phyloP scores from a whole-genome alignment of 2,329 filamentous ascomycete species.

The Colletotrichum caudatum region DNA sequence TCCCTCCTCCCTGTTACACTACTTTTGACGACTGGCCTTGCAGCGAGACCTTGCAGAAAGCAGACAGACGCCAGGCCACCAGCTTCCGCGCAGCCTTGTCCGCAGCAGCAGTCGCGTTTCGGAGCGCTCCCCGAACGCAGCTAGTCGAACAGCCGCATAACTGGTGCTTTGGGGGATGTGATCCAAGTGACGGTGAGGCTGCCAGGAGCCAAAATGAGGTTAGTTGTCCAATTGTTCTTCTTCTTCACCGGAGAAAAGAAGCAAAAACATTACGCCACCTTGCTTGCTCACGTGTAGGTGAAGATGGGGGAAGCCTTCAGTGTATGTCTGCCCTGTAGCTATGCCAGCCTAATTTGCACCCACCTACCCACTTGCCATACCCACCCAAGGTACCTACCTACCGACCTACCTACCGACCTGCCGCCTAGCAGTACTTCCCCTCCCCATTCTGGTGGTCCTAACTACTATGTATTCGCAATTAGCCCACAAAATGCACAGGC shows the following conservation, averaged over 20 bases:
- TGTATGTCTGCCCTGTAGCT: neutral
- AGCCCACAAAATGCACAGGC: neutral
- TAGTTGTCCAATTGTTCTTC: neutral
- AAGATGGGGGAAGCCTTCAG: neutral
- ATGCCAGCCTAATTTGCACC: neutral
- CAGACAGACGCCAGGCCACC: slow-evolving; percentile 25
- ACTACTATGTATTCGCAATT: neutral
- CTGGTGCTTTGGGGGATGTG: neutral
- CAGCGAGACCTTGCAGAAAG: neutral
- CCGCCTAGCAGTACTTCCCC: too few relatives aligned
- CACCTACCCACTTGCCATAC: too few relatives aligned
- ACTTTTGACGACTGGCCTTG: neutral
- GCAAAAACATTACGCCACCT: neutral
- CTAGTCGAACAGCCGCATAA: slow-evolving; percentile 16
- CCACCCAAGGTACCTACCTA: neutral
- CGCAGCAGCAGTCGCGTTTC: slow-evolving; percentile 12
- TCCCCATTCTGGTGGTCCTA: neutral
- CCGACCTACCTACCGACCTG: too few relatives aligned
- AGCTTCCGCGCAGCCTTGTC: slow-evolving; percentile 22
- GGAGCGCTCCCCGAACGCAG: slow-evolving; percentile 22
- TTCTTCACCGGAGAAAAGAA: neutral
- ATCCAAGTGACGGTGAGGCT: slow-evolving; percentile 14
- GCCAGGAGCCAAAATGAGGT: slow-evolving; percentile 10
- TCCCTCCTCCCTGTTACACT: neutral
- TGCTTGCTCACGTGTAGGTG: neutral